Evolutionary conservation across 768 basidiomycete genomes (phyloP).

Genomic region (Calocybe cyanea): DNA sequence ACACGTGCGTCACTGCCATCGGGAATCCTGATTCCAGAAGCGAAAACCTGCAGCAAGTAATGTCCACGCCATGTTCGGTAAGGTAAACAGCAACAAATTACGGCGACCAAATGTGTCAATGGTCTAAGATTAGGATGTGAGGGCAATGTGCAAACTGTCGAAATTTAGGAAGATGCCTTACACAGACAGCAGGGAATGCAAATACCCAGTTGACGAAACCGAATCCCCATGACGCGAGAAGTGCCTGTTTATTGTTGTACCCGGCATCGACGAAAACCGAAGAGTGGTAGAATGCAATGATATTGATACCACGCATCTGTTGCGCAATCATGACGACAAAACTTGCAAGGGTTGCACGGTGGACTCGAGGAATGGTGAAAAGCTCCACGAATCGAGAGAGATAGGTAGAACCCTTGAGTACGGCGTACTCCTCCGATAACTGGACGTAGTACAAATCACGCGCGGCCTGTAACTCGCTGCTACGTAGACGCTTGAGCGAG

Average conservation of each 20-base stretch:
- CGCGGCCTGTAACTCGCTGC: slow-evolving; percentile 71
- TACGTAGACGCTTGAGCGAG: slow-evolving; percentile 64
- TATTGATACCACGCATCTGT: slow-evolving; percentile 83
- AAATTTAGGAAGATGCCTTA: slow-evolving; percentile 24
- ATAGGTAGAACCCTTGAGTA: slow-evolving; percentile 49
- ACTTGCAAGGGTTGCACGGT: slow-evolving; percentile 47
- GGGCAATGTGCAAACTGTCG: slow-evolving; percentile 10
- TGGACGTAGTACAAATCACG: slow-evolving; percentile 76
- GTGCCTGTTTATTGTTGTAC: slow-evolving; percentile 48
- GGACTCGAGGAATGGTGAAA: slow-evolving; percentile 67
- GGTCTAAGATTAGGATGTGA: slow-evolving; percentile 26
- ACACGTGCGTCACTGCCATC: slow-evolving; percentile 31
- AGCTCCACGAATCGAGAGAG: slow-evolving; percentile 54
- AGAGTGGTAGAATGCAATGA: slow-evolving; percentile 77
- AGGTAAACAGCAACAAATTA: slow-evolving; percentile 71
- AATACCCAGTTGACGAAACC: slow-evolving; percentile 65
- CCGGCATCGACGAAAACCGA: slow-evolving; percentile 65
- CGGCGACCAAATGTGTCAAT: slow-evolving; percentile 78
- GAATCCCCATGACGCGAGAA: slow-evolving; percentile 66
- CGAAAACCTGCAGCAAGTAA: slow-evolving; percentile 69
- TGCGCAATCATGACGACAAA: slow-evolving; percentile 67
- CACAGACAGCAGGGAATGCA: slow-evolving; percentile 63
- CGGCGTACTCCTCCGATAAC: slow-evolving; percentile 60
- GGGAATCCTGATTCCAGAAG: slow-evolving; percentile 58
- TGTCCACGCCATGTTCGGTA: slow-evolving; percentile 78